Evolutionary conservation across 805 yeast species (phyloP).

Genomic region (Lipomyces kockii): DNA sequence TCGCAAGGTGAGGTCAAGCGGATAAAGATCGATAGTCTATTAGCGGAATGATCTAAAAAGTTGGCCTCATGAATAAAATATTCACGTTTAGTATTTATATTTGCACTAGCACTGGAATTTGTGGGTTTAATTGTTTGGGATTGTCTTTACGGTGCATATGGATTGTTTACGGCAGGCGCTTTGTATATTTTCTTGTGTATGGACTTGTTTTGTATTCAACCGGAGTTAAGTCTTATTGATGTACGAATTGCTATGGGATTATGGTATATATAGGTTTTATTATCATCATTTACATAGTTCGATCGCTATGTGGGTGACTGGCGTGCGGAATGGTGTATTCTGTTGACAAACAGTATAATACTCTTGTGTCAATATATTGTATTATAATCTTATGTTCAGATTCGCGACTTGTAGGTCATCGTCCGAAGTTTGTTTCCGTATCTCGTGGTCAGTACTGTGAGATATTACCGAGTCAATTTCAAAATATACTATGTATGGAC

Average conservation of each 20-base stretch:
- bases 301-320: background rate
- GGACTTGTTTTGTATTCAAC: background rate
- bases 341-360: no score
- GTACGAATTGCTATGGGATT: background rate
- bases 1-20: constrained; percentile 22
- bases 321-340: no score
- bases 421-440: no score
- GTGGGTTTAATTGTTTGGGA: constrained; percentile 1
- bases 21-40: constrained; percentile 32
- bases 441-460: no score
- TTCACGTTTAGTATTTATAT: background rate
- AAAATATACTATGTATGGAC: no score
- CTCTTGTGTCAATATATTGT: no score
- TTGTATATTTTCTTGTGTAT: background rate
- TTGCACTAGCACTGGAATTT: background rate
- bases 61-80: background rate
- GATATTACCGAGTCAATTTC: no score
- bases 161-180: background rate
- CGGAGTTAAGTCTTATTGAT: background rate
- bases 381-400: no score
- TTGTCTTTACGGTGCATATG: background rate
- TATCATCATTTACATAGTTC: background rate
- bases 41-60: constrained; percentile 9
- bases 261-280: constrained; percentile 5
- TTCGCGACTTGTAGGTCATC: no score